Evolutionary conservation across 768 basidiomycete genomes (phyloP).

Genomic region (Suillus subalutaceus): DNA sequence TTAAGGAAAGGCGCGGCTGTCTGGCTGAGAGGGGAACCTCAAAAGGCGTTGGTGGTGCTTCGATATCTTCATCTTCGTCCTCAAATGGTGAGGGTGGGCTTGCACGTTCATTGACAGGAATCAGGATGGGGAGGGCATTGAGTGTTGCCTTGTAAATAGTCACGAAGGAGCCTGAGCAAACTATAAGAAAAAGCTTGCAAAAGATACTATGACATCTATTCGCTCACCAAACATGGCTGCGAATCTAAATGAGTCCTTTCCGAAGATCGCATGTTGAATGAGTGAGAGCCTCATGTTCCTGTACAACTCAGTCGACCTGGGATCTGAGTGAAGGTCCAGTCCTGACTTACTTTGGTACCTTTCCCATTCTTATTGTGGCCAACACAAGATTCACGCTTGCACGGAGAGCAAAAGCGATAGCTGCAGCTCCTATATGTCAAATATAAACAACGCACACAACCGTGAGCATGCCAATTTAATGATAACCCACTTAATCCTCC

Average conservation of each 20-base stretch:
- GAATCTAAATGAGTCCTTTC: conserved; percentile 80
- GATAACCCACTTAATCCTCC: conserved; percentile 70
- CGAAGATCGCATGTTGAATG: conserved; percentile 83
- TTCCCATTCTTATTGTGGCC: conserved; percentile 71
- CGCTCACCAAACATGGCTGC: conserved; percentile 81
- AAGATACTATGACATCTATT: conserved; percentile 7
- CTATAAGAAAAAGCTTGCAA: neutral
- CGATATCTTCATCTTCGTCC: conserved; percentile 31
- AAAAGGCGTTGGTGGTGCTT: conserved; percentile 12
- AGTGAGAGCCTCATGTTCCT: conserved; percentile 69
- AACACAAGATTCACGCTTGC: conserved; percentile 83
- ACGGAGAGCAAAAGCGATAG: conserved; percentile 80
- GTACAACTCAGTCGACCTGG: conserved; percentile 1
- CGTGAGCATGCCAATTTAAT: neutral
- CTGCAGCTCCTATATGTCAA: conserved; percentile 64
- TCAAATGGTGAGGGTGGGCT: conserved; percentile 32
- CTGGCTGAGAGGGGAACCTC: conserved; percentile 32
- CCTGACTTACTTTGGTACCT: conserved; percentile 56
- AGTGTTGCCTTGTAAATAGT: conserved; percentile 78
- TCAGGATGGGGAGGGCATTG: conserved; percentile 74
- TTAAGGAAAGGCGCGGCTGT: conserved; percentile 59
- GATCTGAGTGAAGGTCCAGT: neutral
- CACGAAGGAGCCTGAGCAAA: conserved; percentile 65
- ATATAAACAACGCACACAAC: neutral
- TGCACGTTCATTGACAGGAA: conserved; percentile 43